Base-by-base conservation (phyloP, 2,329 filamentous ascomycete species). In the Zymoseptoria passerinii region DNA sequence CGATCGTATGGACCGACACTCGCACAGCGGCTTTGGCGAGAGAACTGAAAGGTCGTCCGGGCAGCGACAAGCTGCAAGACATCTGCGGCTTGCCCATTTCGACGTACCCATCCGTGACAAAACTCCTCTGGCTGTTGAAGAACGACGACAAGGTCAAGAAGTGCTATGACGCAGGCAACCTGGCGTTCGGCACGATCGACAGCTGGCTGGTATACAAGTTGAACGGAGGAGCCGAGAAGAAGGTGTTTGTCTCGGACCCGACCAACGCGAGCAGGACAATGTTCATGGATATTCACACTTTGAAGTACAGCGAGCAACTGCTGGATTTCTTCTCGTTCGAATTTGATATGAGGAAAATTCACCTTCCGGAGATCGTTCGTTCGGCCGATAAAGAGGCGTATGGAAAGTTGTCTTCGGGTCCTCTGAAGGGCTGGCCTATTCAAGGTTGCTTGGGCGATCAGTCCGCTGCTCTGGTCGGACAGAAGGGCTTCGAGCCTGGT, bases 181-280 rank as follows among this genome's bases (percentile, higher is more conserved):
- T 95, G n/a, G 84, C 88, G 4, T 95, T 95, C 68, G 91, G 91
- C 56, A 96, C 91, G 7, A 85, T 95, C 60, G 91, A 96, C 73
- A 84, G 88, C 1, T 96, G 91, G 91, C 79, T 95, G 60, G 81
- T 95, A 53, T 95, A 90, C 76, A 85, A 86, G 66, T 81, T 96
- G 54, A 90, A 95, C 68, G 90, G 88, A 59, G 86, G 88, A 51
- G 78, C 78, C 19, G 61, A 62, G 35, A 83, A 81, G 55, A 82
- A 85, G 57, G 75, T 91, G 50, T 86, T 89, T 69, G 89, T 95
- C 61, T 94, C 91, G 0, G 91, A 96, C 73, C 85, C 87, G 54
- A 90, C 89, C 60, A 96, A 96, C 72, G 91, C 91, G 18, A 92
- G 88, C 53, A 81, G 91, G 69, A 96, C 91, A 59, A 95, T 95